A percentile compares a stretch with the other conserved stretches of the same genome.
These are phyloP conservation scores for Yamadazyma taylorii DNA, from an alignment of 1,139 yeast species.

Conservation along the genomic window DNA sequence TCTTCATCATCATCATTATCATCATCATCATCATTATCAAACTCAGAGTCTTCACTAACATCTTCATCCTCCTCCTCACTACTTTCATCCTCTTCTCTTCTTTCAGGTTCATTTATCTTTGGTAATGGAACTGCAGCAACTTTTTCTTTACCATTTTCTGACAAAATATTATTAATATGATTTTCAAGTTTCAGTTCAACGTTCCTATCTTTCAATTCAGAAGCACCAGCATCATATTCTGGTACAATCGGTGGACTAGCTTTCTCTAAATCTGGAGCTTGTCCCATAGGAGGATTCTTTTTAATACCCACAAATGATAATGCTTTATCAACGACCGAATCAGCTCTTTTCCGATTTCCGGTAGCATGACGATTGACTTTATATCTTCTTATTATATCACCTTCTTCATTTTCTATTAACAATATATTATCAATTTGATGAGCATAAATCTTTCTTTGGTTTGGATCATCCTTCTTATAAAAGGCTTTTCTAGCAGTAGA, in stretches of 20 bases:
- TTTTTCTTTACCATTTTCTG: slow-evolving; percentile 7
- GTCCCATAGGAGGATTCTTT: slow-evolving; percentile 14
- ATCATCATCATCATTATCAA: slow-evolving; percentile 24
- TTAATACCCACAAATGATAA: slow-evolving; percentile 54
- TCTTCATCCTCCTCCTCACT: slow-evolving; percentile 65
- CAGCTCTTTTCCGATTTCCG: slow-evolving; percentile 24
- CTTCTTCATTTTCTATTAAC: slow-evolving; percentile 86
- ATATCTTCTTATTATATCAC: slow-evolving; percentile 85
- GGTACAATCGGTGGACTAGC: slow-evolving; percentile 11
- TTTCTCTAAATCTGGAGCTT: slow-evolving; percentile 14
- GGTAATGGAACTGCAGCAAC: slow-evolving; percentile 15
- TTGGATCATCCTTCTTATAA: slow-evolving; percentile 32
- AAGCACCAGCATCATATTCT: slow-evolving; percentile 22
- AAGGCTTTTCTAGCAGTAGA: slow-evolving; percentile 23
- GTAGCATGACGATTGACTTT: slow-evolving; percentile 57
- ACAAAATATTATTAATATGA: slow-evolving; percentile 26
- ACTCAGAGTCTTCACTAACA: slow-evolving; percentile 10
- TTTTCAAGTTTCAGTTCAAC: slow-evolving; percentile 27
- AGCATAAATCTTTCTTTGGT: slow-evolving; percentile 40
- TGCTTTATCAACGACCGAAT: slow-evolving; percentile 43
- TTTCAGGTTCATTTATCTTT: slow-evolving; percentile 10
- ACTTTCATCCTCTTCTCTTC: slow-evolving; percentile 11
- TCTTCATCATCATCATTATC: slow-evolving; percentile 12
- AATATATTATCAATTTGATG: slow-evolving; percentile 65
- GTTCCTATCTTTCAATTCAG: slow-evolving; percentile 19